Conservation (phyloP, 805 yeast species). For the Ogataea philodendri region DNA sequence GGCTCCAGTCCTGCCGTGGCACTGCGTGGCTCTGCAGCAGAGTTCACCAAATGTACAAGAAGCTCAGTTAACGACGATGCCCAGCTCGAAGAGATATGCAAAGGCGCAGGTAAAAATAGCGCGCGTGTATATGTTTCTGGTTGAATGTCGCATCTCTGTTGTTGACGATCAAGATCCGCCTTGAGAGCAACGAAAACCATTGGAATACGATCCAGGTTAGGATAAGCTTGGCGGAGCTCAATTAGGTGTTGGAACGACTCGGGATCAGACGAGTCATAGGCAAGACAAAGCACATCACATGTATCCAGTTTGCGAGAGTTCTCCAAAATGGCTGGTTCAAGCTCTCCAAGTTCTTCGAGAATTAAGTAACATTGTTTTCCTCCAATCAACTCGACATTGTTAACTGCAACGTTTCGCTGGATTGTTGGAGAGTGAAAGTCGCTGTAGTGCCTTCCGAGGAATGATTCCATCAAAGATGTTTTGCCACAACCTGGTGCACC, state of each 20-base stretch:
- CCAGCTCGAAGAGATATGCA: slow-evolving; percentile 92
- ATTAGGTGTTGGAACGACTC: slow-evolving; percentile 85
- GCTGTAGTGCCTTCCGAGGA: slow-evolving; percentile 69
- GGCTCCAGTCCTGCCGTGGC: slow-evolving; percentile 80
- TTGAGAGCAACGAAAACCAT: slow-evolving; percentile 86
- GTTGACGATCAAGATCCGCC: slow-evolving; percentile 94
- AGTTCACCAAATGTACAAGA: slow-evolving; percentile 83
- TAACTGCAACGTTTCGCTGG: slow-evolving; percentile 77
- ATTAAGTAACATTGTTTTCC: slow-evolving; percentile 94
- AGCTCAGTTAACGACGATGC: slow-evolving; percentile 79
- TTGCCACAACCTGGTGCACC: slow-evolving; percentile 91
- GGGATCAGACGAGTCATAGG: slow-evolving; percentile 95
- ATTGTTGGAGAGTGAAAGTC: slow-evolving; percentile 79
- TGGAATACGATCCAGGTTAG: slow-evolving; percentile 65
- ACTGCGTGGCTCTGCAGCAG: slow-evolving; percentile 72
- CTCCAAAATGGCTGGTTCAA: slow-evolving; percentile 77
- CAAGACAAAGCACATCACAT: slow-evolving; percentile 87
- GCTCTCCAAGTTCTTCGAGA: slow-evolving; percentile 84
- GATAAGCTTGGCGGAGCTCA: slow-evolving; percentile 60
- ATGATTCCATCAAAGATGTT: slow-evolving; percentile 77
- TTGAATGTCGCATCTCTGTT: slow-evolving; percentile 79
- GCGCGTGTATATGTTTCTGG: slow-evolving; percentile 83
- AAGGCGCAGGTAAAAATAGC: slow-evolving; percentile 69
- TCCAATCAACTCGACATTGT: slow-evolving; percentile 88
- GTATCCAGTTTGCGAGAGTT: slow-evolving; percentile 67